Percentiles rank a stretch among this genome's conserved stretches.
Evolutionary conservation across 306 rosid species (phyloP).

Genomic region (Psophocarpus tetragonolobus): DNA sequence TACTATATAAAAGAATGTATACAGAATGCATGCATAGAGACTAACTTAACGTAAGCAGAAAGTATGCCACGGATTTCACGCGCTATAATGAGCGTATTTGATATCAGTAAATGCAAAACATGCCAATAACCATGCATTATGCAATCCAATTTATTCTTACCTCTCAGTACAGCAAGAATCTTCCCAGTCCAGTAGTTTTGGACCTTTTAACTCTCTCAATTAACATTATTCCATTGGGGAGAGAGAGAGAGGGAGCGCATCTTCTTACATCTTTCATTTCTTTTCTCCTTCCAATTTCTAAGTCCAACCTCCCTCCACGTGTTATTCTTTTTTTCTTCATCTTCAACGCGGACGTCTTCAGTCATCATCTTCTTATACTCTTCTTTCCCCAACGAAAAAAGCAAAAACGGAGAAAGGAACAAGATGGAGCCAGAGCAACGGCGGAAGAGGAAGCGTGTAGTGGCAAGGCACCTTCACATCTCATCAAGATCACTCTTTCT

Average conservation of each 20-base stretch:
- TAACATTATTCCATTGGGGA: constrained; percentile 6
- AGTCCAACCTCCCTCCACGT: background rate
- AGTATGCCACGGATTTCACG: no score
- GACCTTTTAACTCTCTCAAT: background rate
- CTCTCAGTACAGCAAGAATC: constrained; percentile 21
- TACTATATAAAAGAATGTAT: no score
- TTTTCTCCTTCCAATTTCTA: background rate
- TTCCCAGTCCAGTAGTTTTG: background rate
- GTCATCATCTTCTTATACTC: background rate
- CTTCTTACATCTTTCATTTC: constrained; percentile 14
- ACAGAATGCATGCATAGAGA: no score
- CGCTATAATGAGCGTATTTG: background rate
- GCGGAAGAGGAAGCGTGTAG: constrained; percentile 62
- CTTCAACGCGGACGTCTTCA: background rate
- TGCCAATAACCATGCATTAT: background rate
- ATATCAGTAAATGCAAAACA: background rate
- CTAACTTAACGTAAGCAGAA: no score
- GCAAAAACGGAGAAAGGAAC: background rate
- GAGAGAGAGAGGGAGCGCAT: background rate
- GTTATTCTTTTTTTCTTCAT: background rate
- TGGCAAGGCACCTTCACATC: constrained; percentile 23
- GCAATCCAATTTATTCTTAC: background rate
- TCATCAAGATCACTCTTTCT: constrained; percentile 58
- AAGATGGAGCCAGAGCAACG: constrained; percentile 74
- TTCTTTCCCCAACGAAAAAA: background rate